These are phyloP conservation scores for Wilcoxina mikolae DNA, from an alignment of 495 filamentous ascomycete species.

Conservation along the genomic window DNA sequence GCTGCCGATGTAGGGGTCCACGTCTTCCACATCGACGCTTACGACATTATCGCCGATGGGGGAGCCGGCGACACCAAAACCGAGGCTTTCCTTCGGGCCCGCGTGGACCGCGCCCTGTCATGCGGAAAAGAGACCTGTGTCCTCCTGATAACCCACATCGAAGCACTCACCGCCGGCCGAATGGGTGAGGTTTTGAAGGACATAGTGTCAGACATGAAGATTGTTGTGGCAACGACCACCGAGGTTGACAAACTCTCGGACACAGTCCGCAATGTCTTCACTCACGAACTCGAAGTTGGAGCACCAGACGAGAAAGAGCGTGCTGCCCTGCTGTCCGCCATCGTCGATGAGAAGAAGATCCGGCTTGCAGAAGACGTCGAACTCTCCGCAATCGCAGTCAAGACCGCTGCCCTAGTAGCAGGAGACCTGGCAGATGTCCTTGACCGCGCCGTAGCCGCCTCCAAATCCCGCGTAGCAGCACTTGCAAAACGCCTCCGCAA, in stretches of 20 bases:
- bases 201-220: conserved; percentile 53
- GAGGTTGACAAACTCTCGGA: conserved; percentile 89
- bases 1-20: conserved; percentile 82
- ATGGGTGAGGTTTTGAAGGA: conserved; percentile 73
- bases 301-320: conserved; percentile 88
- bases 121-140: conserved; percentile 72
- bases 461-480: conserved; percentile 53
- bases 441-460: conserved; percentile 67
- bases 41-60: conserved; percentile 82
- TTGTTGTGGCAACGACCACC: conserved; percentile 83
- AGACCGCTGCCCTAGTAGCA: conserved; percentile 89
- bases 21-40: conserved; percentile 75
- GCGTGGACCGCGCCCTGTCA: conserved; percentile 73
- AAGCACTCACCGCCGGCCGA: conserved; percentile 77
- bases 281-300: conserved; percentile 84
- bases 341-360: conserved; percentile 60
- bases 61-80: conserved; percentile 84
- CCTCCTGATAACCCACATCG: conserved; percentile 74
- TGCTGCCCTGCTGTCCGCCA: conserved; percentile 65
- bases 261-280: conserved; percentile 77
- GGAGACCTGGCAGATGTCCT: conserved; percentile 90
- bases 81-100: conserved; percentile 70
- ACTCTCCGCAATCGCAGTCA: conserved; percentile 66
- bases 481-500: conserved; percentile 37
- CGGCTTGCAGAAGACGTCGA: conserved; percentile 66